phyloP scores from a whole-genome alignment of 495 filamentous ascomycete genomes.

The Aspergillus wentii region DNA sequence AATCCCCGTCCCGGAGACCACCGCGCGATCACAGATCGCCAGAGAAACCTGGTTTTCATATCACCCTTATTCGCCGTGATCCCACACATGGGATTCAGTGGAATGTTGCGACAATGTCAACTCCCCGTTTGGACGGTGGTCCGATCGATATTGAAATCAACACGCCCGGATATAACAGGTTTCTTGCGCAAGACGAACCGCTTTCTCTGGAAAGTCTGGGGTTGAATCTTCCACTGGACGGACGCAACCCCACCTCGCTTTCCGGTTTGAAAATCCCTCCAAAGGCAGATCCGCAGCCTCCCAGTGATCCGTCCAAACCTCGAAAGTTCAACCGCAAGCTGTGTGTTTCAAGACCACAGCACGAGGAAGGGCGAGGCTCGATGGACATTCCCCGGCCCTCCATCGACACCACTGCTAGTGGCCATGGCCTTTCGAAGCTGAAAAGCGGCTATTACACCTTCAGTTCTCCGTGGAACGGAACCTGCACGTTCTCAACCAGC shows the following conservation, averaged over 20 bases:
- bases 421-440: conserved; percentile 23
- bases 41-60: conserved; percentile 42
- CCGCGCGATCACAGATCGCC: conserved; percentile 6
- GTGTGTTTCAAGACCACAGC: conserved; percentile 26
- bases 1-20: conserved; percentile 20
- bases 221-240: conserved; percentile 23
- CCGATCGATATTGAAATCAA: conserved; percentile 56
- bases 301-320: conserved; percentile 14
- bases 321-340: conserved; percentile 37
- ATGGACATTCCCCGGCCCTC: conserved; percentile 14
- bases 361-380: conserved; percentile 15
- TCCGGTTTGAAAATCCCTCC: conserved; percentile 12
- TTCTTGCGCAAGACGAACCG: conserved; percentile 36
- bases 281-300: conserved; percentile 7
- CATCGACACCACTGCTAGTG: conserved; percentile 5
- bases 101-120: conserved; percentile 76
- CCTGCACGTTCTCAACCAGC: conserved; percentile 76
- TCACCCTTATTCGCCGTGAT: conserved; percentile 87
- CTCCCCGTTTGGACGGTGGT: conserved; percentile 26
- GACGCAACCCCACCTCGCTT: conserved; percentile 11
- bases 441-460: conserved; percentile 56
- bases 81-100: conserved; percentile 74
- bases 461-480: conserved; percentile 77
- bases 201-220: conserved; percentile 26
- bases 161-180: conserved; percentile 60